Conservation (phyloP, 2,329 filamentous ascomycete genomes). For the Xenoacremonium recifei region DNA sequence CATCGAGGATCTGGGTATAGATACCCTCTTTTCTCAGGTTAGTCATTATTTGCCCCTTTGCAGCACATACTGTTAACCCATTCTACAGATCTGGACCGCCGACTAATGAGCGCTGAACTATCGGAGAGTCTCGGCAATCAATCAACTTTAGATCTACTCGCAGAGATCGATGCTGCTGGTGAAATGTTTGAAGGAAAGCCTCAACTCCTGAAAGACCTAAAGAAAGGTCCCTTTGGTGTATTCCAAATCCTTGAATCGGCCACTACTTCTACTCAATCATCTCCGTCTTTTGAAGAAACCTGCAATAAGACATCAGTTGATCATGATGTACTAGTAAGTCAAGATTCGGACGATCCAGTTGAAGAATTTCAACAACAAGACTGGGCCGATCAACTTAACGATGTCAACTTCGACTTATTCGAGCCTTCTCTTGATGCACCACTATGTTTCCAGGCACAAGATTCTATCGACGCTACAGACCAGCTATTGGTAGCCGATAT, state of each 20-base stretch:
- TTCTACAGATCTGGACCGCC: conserved; percentile 16
- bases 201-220: conserved; percentile 2
- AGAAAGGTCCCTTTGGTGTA: conserved; percentile 21
- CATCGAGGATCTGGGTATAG: conserved; percentile 33
- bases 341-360: conserved; percentile 15
- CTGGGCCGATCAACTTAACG: conserved; percentile 19
- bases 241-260: conserved; percentile 10
- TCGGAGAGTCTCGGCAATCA: conserved; percentile 28
- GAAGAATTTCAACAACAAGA: conserved; percentile 20
- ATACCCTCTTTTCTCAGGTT: conserved; percentile 41
- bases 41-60: conserved; percentile 21
- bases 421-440: conserved; percentile 12
- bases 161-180: conserved; percentile 22
- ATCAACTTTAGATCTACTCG: conserved; percentile 19
- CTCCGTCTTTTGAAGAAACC: conserved; percentile 6
- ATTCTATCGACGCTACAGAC: no score
- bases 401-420: conserved; percentile 19
- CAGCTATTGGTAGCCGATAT: conserved; percentile 12
- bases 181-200: conserved; percentile 12
- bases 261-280: conserved; percentile 2
- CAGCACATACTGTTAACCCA: not conserved
- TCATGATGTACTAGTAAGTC: conserved; percentile 10
- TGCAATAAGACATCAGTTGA: conserved; percentile 8
- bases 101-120: conserved; percentile 27
- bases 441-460: conserved; percentile 4